Evolutionary conservation across 2,329 filamentous ascomycete genomes (phyloP).

Genomic region (Alternaria panax): DNA sequence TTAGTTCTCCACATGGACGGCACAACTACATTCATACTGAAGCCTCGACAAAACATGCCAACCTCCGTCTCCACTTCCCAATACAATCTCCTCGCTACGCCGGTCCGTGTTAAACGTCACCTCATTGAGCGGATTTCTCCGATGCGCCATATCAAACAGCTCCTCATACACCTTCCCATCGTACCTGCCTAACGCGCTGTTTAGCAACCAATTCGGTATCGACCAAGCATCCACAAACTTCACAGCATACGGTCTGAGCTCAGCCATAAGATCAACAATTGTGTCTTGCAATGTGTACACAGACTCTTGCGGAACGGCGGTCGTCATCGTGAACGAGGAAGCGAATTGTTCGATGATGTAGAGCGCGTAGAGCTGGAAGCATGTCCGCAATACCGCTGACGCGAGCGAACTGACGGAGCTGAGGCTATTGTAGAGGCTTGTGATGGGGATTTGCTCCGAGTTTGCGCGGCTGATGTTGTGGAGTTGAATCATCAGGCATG

Average conservation of each 20-base stretch:
- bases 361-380: conserved; percentile 59
- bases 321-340: conserved; percentile 56
- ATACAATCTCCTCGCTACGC: conserved; percentile 58
- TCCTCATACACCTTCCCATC: conserved; percentile 64
- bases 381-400: conserved; percentile 49
- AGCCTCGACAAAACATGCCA: conserved; percentile 38
- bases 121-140: conserved; percentile 60
- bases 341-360: conserved; percentile 57
- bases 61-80: conserved; percentile 53
- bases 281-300: conserved; percentile 52
- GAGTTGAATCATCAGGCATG: conserved; percentile 53
- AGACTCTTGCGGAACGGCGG: conserved; percentile 52
- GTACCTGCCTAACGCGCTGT: conserved; percentile 60
- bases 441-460: conserved; percentile 59
- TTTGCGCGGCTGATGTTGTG: conserved; percentile 55
- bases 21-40: conserved; percentile 11
- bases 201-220: conserved; percentile 61
- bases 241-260: conserved; percentile 60
- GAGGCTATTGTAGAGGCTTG: conserved; percentile 56
- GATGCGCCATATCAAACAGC: conserved; percentile 60
- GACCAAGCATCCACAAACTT: conserved; percentile 61
- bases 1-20: neutral
- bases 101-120: conserved; percentile 61
- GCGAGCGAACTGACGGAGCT: conserved; percentile 22
- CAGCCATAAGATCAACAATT: conserved; percentile 57